Percentiles rank a stretch among this genome's conserved stretches.
phyloP scores from a whole-genome alignment of 768 basidiomycete species.

The Leucocoprinus birnbaumii region DNA sequence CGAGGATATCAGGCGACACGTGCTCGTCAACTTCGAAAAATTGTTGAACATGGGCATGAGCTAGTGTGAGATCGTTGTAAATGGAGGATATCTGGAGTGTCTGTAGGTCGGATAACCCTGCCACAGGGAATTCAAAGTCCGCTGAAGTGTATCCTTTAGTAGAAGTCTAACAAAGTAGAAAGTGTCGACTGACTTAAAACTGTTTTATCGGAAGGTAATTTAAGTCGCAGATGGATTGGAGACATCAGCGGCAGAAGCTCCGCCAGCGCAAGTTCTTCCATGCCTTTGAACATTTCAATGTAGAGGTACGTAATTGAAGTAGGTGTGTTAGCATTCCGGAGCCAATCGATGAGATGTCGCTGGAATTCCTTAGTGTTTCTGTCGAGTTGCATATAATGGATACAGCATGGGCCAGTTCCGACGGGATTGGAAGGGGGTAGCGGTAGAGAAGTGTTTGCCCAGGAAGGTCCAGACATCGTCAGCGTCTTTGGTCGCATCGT shows the following conservation, averaged over 20 bases:
- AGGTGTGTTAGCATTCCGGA: background rate
- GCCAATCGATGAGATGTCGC: background rate
- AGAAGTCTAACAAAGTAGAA: no score
- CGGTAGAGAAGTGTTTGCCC: background rate
- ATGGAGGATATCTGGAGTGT: constrained; percentile 4
- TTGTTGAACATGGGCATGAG: background rate
- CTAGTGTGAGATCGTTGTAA: background rate
- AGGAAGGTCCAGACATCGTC: background rate
- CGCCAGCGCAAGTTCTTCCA: background rate
- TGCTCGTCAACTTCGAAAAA: background rate
- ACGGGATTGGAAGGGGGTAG: background rate
- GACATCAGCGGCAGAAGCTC: constrained; percentile 1
- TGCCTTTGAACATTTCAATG: background rate
- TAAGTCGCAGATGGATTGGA: constrained; percentile 5
- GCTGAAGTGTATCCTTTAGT: background rate
- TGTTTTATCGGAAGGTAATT: constrained; percentile 1
- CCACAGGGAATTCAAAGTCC: background rate
- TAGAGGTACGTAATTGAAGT: background rate
- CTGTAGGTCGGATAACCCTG: background rate
- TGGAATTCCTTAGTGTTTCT: constrained; percentile 1
- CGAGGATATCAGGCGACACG: background rate
- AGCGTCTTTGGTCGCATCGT: background rate
- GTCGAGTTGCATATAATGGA: constrained; percentile 5
- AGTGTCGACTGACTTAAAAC: no score
- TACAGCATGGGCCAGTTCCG: background rate